Percentiles rank a stretch among this genome's conserved stretches.
phyloP scores from a whole-genome alignment of 2,329 filamentous ascomycete species.

The Alternaria angustiovoidea region DNA sequence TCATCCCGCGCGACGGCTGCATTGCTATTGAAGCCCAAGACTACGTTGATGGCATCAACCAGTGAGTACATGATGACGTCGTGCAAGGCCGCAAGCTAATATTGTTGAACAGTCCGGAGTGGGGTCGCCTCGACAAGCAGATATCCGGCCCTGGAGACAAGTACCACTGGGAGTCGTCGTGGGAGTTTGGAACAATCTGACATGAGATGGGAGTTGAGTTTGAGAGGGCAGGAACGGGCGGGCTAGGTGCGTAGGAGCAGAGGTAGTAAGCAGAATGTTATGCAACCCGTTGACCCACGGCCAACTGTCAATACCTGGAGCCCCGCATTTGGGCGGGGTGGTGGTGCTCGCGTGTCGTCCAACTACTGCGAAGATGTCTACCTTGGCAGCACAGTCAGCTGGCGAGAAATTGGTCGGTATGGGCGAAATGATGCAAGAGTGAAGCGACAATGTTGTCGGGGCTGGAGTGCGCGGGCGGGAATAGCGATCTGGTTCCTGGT shows the following conservation, averaged over 20 bases:
- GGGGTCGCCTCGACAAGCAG: slow-evolving; percentile 43
- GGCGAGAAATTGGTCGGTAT: not conserved
- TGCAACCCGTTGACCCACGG: slow-evolving; percentile 7
- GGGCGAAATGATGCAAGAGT: not conserved
- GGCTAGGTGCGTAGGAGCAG: slow-evolving; percentile 2
- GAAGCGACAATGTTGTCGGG: slow-evolving; percentile 8
- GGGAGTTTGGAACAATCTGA: slow-evolving; percentile 42
- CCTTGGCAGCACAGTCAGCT: not conserved
- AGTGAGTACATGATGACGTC: slow-evolving; percentile 32
- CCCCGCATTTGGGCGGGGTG: slow-evolving; percentile 26
- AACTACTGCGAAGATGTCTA: not conserved
- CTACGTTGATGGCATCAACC: slow-evolving; percentile 47
- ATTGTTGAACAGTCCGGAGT: slow-evolving; percentile 39
- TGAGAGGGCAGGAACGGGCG: not conserved
- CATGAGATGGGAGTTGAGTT: not conserved
- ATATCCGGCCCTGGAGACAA: slow-evolving; percentile 42
- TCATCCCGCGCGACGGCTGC: slow-evolving; percentile 45
- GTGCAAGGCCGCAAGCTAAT: slow-evolving; percentile 25
- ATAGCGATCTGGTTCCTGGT: slow-evolving; percentile 17
- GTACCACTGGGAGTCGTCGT: slow-evolving; percentile 46
- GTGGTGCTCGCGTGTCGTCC: slow-evolving; percentile 11
- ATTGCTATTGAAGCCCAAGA: slow-evolving; percentile 47
- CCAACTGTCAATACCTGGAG: slow-evolving; percentile 16
- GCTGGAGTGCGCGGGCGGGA: slow-evolving; percentile 4
- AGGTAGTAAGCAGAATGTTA: slow-evolving; percentile 14